phyloP scores from a whole-genome alignment of 2,329 filamentous ascomycete species.

The Hypoxylon sp. region DNA sequence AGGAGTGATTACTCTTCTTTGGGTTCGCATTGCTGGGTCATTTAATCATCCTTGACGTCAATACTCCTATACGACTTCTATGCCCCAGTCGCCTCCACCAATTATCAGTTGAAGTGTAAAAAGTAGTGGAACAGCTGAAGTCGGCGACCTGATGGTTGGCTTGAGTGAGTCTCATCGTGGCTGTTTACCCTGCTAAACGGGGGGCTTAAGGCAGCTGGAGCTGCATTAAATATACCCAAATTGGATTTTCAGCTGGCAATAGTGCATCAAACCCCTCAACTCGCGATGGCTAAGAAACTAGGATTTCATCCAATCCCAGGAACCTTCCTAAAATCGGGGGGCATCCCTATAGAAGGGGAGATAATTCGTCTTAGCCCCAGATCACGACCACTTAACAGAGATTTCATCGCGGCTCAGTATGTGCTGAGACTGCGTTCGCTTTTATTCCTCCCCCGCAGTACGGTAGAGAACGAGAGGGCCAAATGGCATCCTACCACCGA shows the following conservation, averaged over 20 bases:
- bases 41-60: not conserved
- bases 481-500: constrained; percentile 55
- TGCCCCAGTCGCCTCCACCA: not conserved
- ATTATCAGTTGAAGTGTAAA: not conserved
- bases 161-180: not conserved
- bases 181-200: constrained; percentile 12
- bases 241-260: constrained; percentile 31
- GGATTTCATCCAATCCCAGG: constrained; percentile 16
- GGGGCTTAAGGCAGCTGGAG: constrained; percentile 3
- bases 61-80: not conserved
- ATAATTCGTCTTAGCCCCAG: not conserved
- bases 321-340: constrained; percentile 10
- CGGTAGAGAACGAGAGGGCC: not conserved
- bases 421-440: not conserved
- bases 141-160: constrained; percentile 27
- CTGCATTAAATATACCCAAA: constrained; percentile 20
- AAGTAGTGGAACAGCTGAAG: constrained; percentile 1
- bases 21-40: not conserved
- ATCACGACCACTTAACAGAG: not conserved
- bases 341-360: not conserved
- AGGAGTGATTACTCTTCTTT: not conserved
- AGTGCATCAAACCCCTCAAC: constrained; percentile 23
- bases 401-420: not conserved
- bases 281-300: constrained; percentile 1
- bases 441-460: not conserved